These are phyloP conservation scores for Rhizophora mangle DNA, from an alignment of 345 rosid species.

Conservation along the genomic window DNA sequence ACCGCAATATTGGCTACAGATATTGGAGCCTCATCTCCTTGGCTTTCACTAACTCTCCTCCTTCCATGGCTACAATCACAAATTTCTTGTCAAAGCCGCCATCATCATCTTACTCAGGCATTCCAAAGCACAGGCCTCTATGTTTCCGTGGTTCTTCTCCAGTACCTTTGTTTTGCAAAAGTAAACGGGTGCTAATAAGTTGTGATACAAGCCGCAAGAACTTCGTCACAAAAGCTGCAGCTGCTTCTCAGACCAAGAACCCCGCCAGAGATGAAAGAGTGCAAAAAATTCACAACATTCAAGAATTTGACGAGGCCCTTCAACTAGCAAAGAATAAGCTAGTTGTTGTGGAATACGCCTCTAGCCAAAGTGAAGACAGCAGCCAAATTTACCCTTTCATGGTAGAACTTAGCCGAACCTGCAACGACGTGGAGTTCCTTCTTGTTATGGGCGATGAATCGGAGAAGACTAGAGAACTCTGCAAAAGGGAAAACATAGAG, in stretches of 20 bases:
- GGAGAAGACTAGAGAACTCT: constrained; percentile 64
- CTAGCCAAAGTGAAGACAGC: constrained; percentile 49
- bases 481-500: constrained; percentile 67
- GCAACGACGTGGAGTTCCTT: constrained; percentile 76
- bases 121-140: constrained; percentile 19
- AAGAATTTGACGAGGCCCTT: constrained; percentile 75
- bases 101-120: constrained; percentile 25
- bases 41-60: neutral
- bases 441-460: constrained; percentile 89
- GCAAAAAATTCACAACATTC: constrained; percentile 55
- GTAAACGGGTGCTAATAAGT: neutral
- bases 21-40: neutral
- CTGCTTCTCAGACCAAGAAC: constrained; percentile 43
- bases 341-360: constrained; percentile 77
- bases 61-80: constrained; percentile 51
- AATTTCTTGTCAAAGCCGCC: constrained; percentile 52
- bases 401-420: constrained; percentile 76
- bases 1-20: neutral
- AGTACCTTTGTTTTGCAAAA: constrained; percentile 8
- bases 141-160: constrained; percentile 23
- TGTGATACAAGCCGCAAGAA: neutral
- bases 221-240: constrained; percentile 39
- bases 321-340: constrained; percentile 57
- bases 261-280: constrained; percentile 54
- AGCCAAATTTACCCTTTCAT: constrained; percentile 72